Base-by-base conservation (phyloP, 257 asterid species). In the Lavandula angustifolia region DNA sequence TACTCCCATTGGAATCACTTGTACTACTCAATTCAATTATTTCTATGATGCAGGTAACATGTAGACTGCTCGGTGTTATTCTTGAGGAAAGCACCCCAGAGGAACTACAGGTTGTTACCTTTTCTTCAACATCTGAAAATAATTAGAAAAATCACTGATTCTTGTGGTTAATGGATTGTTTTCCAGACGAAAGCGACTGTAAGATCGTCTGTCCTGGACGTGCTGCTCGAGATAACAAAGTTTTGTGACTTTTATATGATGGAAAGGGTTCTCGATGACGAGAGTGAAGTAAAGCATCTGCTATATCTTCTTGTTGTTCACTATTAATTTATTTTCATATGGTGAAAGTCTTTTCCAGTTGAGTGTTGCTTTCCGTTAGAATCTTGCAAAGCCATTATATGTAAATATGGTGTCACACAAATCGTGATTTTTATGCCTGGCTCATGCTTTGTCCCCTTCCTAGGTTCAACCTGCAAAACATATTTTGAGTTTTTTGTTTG, bases 181-280 rank as follows among this genome's bases (percentile, higher is more conserved):
- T 67, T 17, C 33, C 95, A 91, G 98, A 82, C 82, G 74, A 87
- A 86, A 81, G 98, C 78, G 46, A 88, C 98, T 43, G 95, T 91
- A 49, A 87, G 81, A 60, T 86, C 96, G 44, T 91, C 98, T 37
- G 88, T 84, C 67, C 84, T 84, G 44, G 95, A 88, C 80, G 84
- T 88, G 73, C 80, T 91, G 82, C 94, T 88, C 50, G 98, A 91
- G 76, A 77, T 91, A 79, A 84, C 96, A 40, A 91, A 88, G 78
- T 86, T 78, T 64, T 85, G 95, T 64, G 98, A 91, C 79, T 89
- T 91, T 68, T 91, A 88, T 81, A 88, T 91, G 64, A 91, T 91
- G 98, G 96, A 91, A 63, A 88, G 91, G 74, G 95, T 91, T 60
- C 80, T 91, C 67, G 95, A 91, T 65, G 98, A 88, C 69, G 94